Evolutionary conservation across 345 rosid species (phyloP), one percentile per base, ranked within the genome.

Genomic region (Ricinus communis): DNA sequence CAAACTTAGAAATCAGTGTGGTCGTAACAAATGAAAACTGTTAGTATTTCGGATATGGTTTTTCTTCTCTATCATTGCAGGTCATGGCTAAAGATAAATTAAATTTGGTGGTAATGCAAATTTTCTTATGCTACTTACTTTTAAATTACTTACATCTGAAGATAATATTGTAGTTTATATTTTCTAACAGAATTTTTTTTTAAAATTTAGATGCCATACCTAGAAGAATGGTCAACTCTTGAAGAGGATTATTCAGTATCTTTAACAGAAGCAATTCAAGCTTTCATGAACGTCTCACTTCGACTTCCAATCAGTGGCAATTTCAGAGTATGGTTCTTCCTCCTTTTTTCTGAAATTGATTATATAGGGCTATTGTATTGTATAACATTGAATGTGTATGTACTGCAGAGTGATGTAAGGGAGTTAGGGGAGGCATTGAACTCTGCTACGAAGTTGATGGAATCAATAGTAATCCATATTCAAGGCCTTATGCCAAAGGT

Each of bases 191-290:
- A 41, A 56, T 58, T 45, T 51, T 68, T 77, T 65, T 53, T 13
- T n/a, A n/a, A n/a, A n/a, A n/a, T n/a, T 45, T 63, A 93, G 97
- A 85, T 86, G 86, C 97, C 97, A 10, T 80, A 74, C 76, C 83
- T 93, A 69, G 97, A 90, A 22, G 84, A 80, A 73, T 93, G 96
- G 98, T 78, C 81, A 18, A 74, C 47, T 0, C 25, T 87, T 25
- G 87, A 87, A 83, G 86, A 36, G 10, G 95, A 83, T n/a, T 87
- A 85, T 64, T 81, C 80, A 62, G 31, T 28, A 69, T 89, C 88
- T 19, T 54, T 93, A n/a, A 75, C 85, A 36, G 93, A 91, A 78
- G 81, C 80, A 64, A 83, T 57, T 66, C 85, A 87, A 79, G 90
- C 96, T 45, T 82, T 91, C 75, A 49, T 70, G 49, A 89, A 88